Conservation (phyloP, 805 yeast genomes). For the Kurtzmaniella fragi region DNA sequence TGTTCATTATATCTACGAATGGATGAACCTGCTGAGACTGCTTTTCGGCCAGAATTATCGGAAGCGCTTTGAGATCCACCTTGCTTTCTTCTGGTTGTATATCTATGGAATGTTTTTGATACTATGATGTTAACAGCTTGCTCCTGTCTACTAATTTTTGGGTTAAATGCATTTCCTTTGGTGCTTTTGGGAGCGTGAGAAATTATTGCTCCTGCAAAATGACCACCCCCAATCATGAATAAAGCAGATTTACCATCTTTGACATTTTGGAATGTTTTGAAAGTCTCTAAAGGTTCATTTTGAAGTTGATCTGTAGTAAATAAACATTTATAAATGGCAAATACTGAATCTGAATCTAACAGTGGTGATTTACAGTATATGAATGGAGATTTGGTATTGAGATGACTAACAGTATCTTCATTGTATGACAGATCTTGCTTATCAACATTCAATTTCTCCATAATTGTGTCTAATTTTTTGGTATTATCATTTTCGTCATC, state of each 20-base stretch:
- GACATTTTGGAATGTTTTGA: slow-evolving; percentile 33
- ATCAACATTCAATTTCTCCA: slow-evolving; percentile 15
- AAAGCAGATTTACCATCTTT: slow-evolving; percentile 57
- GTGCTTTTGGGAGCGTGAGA: slow-evolving; percentile 59
- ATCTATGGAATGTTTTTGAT: slow-evolving; percentile 87
- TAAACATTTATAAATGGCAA: slow-evolving; percentile 65
- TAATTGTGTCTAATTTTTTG: slow-evolving; percentile 15
- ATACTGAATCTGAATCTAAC: slow-evolving; percentile 42
- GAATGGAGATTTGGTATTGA: slow-evolving; percentile 69
- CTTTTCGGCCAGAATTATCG: slow-evolving; percentile 91
- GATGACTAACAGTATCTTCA: slow-evolving; percentile 40
- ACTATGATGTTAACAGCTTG: slow-evolving; percentile 63
- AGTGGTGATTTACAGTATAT: slow-evolving; percentile 50
- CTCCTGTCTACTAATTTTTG: slow-evolving; percentile 44
- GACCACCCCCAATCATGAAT: slow-evolving; percentile 96
- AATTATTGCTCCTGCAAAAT: slow-evolving; percentile 92
- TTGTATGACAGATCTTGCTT: slow-evolving; percentile 21
- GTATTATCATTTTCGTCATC: slow-evolving; percentile 13
- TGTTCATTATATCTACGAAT: slow-evolving; percentile 87
- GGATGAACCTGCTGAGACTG: slow-evolving; percentile 91
- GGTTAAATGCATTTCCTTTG: slow-evolving; percentile 50
- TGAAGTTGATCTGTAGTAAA: slow-evolving; percentile 40
- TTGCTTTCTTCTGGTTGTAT: slow-evolving; percentile 93
- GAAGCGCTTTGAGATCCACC: slow-evolving; percentile 95
- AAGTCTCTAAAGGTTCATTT: slow-evolving; percentile 42